Base-by-base conservation (phyloP, 345 rosid species). In the Cardamine occulta region DNA sequence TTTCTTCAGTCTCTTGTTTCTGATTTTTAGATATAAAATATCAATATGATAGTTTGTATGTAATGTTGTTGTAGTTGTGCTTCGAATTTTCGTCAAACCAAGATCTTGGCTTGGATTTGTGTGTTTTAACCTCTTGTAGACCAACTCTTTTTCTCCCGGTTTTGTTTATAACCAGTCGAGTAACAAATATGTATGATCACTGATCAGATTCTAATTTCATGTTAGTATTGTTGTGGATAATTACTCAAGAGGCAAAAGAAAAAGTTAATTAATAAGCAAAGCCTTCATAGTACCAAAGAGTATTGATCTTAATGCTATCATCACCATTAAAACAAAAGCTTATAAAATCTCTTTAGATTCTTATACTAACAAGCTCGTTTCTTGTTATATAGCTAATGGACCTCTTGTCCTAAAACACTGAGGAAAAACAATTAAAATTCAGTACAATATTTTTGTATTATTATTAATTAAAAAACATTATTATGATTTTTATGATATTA, bases 1-100 rank as follows among this genome's bases (percentile, higher is more conserved):
- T 91, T 56, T 69, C 86, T 8, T 81, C 91, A 26, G 90, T 80
- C 29, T 63, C 68, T 68, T 88, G 93, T 73, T 67, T 77, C 78
- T 90, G 56, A 80, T 10, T 51, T 40, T 40, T 52, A 40, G 34
- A 52, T 19, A n/a, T 2, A 12, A 24, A 54, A 0, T 5, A 31
- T n/a, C 32, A 59, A 32, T 1, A 45, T 70, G 0, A 52, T 5
- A 39, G 18, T 54, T 64, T 44, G 37, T 44, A 40, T 39, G 31
- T 37, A 15, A 42, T 17, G 2, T 45, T 63, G 32, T 49, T 13
- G 2, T 21, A n/a, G n/a, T 45, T 44, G 10, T 68, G 28, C 14
- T 68, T 68, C 2, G 4, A 1, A 28, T 28, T 68, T 44, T 44
- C 11, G 17, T 40, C 9, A 28, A 18, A 40, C 39, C 42, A 56